Base-by-base conservation (phyloP, 257 asterid genomes). In the Avicennia marina region DNA sequence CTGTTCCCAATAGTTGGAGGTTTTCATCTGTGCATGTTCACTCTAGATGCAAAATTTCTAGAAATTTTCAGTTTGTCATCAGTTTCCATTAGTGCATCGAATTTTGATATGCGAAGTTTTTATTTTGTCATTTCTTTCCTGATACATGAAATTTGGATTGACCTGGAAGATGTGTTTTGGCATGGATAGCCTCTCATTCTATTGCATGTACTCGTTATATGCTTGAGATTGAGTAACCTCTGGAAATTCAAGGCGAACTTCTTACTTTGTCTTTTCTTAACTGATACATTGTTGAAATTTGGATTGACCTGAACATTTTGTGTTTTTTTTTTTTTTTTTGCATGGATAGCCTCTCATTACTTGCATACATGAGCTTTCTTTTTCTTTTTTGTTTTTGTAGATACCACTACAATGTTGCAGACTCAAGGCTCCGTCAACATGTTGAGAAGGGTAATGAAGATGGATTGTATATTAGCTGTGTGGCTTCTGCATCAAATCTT, bases 401-500 rank as follows among this genome's bases (percentile, higher is more conserved):
- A 60, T 83, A 83, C 71, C 95, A 86, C 67, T 86, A 86, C 69
- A 86, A 86, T 71, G 95, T 86, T 58, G 94, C 94, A 8, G 87
- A 86, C 71, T 64, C 90, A 7, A 76, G 95, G 63, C 94, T 86
- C 32, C 73, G 71, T 24, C 95, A 86, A 64, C 94, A 83, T 71
- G 93, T 86, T 16, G 90, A 85, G 48, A 90, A 90, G 81, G 98
- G 98, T 24, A 90, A 87, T 40, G 98, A 90, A 74, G 98, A 90
- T 69, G 95, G 96, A 55, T 64, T 90, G 13, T 87, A 78, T 59
- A 87, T 90, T 60, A 90, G 95, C 78, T 90, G 96, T 42, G 98
- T 90, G 61, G 95, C 94, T 58, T 87, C 95, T 4, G 89, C 98
- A 7, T 69, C 89, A 65, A 90, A 81, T 68, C 96, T 90, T 51